Base-by-base conservation (phyloP, 176 grass and related monocot species). In the Triticum monococcum region DNA sequence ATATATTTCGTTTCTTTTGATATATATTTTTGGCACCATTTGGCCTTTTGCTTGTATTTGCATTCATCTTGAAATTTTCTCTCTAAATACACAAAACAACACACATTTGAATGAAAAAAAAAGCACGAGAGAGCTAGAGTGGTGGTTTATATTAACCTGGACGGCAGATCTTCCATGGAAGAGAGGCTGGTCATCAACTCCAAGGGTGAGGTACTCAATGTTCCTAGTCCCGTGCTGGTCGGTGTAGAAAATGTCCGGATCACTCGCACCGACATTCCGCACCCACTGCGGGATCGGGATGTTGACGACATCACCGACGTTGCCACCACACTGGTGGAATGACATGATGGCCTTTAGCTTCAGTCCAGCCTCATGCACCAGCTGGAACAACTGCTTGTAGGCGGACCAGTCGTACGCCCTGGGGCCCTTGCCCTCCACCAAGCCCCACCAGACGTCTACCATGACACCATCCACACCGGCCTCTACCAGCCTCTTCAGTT, bases 381-480 rank as follows among this genome's bases (percentile, higher is more conserved):
- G 79, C 83, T 86, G 63, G 77, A 94, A 91, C 63, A 95, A 31
- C 73, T 95, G 78, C 86, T 74, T 91, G 83, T 98, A 98, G 17
- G 91, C 88, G 6, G 60, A 67, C 93, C 93, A 98, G 48, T 95
- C 79, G 18, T 98, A 98, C 18, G 16, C 16, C 38, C 41, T 72
- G 1, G 96, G 88, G 12, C 32, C 82, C 54, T 89, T 60, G 7
- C 36, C 91, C 80, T 95, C 96, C 26, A 92, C 89, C 35, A 98
- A 85, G 45, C 96, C 96, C 96, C 96, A 98, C 93, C 96, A 98
- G n/a, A 98, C 90, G 65, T 98, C 96, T 30, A 94, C 43, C 96
- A 98, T 98, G 69, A 98, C 79, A 1, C 96, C 91, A 0, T 98
- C 93, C 13, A 91, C 91, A 0, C 91, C 79, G 0, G 93, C 91